Conservation (phyloP, 2,329 filamentous ascomycete species). For the Seiridium cupressi region DNA sequence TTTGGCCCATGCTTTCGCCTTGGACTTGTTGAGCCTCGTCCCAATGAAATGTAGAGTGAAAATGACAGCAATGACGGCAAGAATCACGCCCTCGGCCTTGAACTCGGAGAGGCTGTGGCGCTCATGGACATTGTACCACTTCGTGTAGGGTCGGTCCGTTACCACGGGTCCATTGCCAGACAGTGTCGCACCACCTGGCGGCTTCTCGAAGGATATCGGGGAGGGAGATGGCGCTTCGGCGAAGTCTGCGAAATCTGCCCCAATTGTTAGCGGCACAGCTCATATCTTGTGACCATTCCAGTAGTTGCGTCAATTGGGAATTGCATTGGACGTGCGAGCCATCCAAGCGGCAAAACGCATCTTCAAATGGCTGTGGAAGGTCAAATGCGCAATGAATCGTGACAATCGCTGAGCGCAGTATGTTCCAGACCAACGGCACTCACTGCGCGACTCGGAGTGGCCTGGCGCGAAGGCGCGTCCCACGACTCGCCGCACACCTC, state of each 20-base stretch:
- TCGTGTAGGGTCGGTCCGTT: slow-evolving; percentile 69
- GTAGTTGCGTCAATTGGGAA: no score
- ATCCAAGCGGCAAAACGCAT: no score
- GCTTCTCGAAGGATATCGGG: slow-evolving; percentile 46
- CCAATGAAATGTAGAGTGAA: slow-evolving; percentile 80
- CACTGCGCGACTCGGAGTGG: no score
- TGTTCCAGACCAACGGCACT: no score
- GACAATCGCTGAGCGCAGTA: no score
- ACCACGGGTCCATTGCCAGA: slow-evolving; percentile 44
- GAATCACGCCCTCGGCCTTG: slow-evolving; percentile 78
- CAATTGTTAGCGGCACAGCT: slow-evolving; percentile 12
- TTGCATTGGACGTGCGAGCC: no score
- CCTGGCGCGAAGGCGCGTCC: not conserved
- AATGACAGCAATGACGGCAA: slow-evolving; percentile 72
- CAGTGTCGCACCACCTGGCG: slow-evolving; percentile 45
- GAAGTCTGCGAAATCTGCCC: slow-evolving; percentile 89
- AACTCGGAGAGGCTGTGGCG: slow-evolving; percentile 83
- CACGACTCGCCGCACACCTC: not conserved
- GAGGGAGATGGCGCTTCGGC: slow-evolving; percentile 71
- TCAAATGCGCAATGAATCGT: no score
- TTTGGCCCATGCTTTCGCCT: slow-evolving; percentile 77
- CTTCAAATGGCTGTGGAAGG: no score
- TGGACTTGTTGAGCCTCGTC: slow-evolving; percentile 73
- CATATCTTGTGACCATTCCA: not conserved
- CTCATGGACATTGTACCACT: slow-evolving; percentile 97